These are phyloP conservation scores for Saitozyma podzolica DNA, from an alignment of 768 basidiomycete species.

Conservation along the genomic window DNA sequence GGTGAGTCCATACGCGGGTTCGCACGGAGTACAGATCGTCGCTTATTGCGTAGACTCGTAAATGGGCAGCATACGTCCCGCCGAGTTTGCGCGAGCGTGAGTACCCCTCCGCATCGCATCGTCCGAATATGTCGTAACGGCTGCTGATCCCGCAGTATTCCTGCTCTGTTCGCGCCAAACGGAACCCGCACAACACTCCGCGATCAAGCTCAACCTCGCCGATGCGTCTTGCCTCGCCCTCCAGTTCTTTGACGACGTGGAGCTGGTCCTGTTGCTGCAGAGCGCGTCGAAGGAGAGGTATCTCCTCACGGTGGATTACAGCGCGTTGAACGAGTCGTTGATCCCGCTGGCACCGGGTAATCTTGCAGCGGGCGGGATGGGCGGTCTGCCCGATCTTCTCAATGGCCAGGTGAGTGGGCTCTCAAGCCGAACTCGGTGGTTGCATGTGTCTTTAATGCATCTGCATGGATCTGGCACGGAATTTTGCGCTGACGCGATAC, in stretches of 20 bases:
- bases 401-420: neutral
- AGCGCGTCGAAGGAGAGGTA: constrained; percentile 6
- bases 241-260: constrained; percentile 38
- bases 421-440: neutral
- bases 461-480: neutral
- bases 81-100: neutral
- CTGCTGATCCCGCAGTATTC: neutral
- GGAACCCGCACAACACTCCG: neutral
- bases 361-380: neutral
- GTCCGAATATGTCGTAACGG: neutral
- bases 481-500: neutral
- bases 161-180: too few relatives aligned
- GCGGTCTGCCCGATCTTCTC: neutral
- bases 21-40: neutral
- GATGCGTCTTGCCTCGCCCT: constrained; percentile 16
- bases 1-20: neutral
- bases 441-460: neutral
- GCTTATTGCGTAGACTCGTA: neutral
- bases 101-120: neutral
- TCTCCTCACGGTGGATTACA: constrained; percentile 22
- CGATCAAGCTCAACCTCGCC: neutral
- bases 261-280: constrained; percentile 28
- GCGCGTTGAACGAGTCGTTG: constrained; percentile 3
- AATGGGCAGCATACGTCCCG: neutral
- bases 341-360: constrained; percentile 3